phyloP scores from a whole-genome alignment of 192 early-diverging fungal species.

The Coemansia sp. region DNA sequence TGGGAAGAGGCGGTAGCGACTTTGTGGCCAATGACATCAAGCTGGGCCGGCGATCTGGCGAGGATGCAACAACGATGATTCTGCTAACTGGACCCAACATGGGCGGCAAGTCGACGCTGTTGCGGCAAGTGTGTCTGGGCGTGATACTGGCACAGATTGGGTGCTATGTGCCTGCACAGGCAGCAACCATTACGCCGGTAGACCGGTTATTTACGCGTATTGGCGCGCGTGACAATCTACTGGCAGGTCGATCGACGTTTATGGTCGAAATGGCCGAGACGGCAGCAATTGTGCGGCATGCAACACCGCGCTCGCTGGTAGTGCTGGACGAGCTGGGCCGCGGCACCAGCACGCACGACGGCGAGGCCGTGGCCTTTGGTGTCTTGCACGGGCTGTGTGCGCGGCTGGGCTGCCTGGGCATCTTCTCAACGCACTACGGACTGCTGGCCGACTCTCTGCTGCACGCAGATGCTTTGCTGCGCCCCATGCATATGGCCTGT shows the following conservation, averaged over 20 bases:
- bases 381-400: constrained; percentile 83
- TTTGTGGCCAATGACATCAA: constrained; percentile 95
- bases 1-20: constrained; percentile 47
- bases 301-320: constrained; percentile 85
- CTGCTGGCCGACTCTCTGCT: constrained; percentile 83
- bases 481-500: constrained; percentile 86
- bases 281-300: constrained; percentile 84
- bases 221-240: constrained; percentile 95
- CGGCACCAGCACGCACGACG: constrained; percentile 96
- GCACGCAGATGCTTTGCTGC: constrained; percentile 63
- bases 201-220: constrained; percentile 97
- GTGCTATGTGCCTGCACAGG: constrained; percentile 85
- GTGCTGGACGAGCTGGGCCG: constrained; percentile 98
- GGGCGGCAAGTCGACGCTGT: constrained; percentile 97
- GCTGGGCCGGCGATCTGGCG: constrained; percentile 56
- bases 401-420: constrained; percentile 78
- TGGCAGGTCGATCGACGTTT: constrained; percentile 94
- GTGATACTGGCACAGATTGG: constrained; percentile 96
- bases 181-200: constrained; percentile 72
- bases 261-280: constrained; percentile 97
- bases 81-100: constrained; percentile 99
- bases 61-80: constrained; percentile 62
- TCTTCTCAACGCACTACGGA: constrained; percentile 97
- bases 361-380: constrained; percentile 91
- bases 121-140: constrained; percentile 91